These are phyloP conservation scores for Ogataea ganodermae DNA, from an alignment of 805 yeast species.

Conservation along the genomic window DNA sequence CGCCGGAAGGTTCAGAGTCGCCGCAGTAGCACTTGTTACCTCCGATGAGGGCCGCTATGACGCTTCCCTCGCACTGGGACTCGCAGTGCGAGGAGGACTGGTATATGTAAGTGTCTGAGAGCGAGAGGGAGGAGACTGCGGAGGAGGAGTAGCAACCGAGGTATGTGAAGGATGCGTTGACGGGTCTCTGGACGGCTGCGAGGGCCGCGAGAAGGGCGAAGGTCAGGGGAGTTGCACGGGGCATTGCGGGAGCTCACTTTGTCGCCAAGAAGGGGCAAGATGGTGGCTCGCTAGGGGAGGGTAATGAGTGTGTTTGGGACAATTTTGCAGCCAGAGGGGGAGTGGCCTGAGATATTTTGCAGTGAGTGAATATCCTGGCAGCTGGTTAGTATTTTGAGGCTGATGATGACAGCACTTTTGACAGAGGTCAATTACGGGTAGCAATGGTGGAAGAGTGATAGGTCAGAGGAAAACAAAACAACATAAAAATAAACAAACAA, in stretches of 20 bases:
- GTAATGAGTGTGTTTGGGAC: too few species aligned
- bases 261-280: not conserved
- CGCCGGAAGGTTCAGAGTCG: conserved; percentile 38
- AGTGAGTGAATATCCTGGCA: not conserved
- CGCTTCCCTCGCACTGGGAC: conserved; percentile 47
- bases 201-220: not conserved
- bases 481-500: conserved; percentile 6
- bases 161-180: conserved; percentile 25
- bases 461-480: not conserved
- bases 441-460: not conserved
- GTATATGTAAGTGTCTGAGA: conserved; percentile 50
- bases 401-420: not conserved
- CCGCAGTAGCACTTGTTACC: conserved; percentile 74
- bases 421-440: not conserved
- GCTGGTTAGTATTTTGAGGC: not conserved
- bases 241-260: not conserved
- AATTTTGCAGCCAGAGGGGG: not conserved
- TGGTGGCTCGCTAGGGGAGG: too few species aligned
- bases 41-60: conserved; percentile 51
- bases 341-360: not conserved
- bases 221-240: not conserved
- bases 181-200: too few species aligned
- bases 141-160: conserved; percentile 33
- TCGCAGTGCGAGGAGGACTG: conserved; percentile 68
- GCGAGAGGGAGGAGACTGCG: conserved; percentile 35